Evolutionary conservation across 768 basidiomycete species (phyloP), one percentile per base, ranked within the genome.

Genomic region (Rhizopogon vinicolor): DNA sequence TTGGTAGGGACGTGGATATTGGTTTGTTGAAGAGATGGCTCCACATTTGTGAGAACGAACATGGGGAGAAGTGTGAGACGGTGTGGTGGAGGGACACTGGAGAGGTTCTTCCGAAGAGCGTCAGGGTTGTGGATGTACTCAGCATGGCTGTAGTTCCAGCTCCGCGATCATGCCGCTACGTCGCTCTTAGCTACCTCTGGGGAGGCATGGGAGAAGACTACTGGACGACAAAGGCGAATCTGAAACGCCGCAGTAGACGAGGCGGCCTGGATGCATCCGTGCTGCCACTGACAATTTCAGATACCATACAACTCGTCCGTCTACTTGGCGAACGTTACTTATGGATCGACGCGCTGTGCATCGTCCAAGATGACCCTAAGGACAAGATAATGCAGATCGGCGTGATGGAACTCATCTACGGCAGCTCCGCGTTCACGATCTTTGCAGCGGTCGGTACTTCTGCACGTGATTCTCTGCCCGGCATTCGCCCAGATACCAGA

Each of bases 401-500:
- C 44, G 10, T 33, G 10, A 55, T 57, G 53, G 54, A 56, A 10
- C 41, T 56, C 3, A 56, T 56, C 29, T 44, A 57, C 13, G 44
- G 56, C 18, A 35, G 25, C 6, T 35, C 53, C n/a, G 44, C 2
- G 0, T 57, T 44, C 53, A 45, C 54, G 9, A 41, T 57, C 22
- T 57, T 57, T 28, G 53, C 55, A 41, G 41, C 44, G 1, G 44
- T 29, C 1, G 41, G 53, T 19, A 44, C 25, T 4, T 55, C 31
- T n/a, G 55, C 42, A 13, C 52, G 25, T 18, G 29, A 42, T 43
- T 22, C 52, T n/a, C 39, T 57, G 13, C 33, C 54, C 13, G 53
- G 56, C 35, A 10, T 56, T 16, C 35, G 29, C 14, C 55, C 56
- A n/a, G 52, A 54, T 18, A 65, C 61, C 1, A 58, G 65, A 25